A percentile compares a stretch with the other conserved stretches of the same genome.
phyloP scores from a whole-genome alignment of 1,284 basidiomycete genomes.

The Trametes hirsuta region DNA sequence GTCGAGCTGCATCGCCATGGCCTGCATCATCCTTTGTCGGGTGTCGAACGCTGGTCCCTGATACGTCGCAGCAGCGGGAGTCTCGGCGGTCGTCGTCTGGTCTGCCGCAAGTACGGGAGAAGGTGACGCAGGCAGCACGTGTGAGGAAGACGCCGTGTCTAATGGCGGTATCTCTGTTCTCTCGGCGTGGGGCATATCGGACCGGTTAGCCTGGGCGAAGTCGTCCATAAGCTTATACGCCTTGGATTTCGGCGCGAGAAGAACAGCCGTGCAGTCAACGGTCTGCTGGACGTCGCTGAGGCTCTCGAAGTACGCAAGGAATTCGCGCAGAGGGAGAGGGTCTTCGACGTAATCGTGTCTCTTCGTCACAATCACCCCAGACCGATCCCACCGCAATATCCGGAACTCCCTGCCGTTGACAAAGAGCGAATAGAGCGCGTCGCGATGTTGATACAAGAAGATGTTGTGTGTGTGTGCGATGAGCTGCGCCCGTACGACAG shows the following conservation, averaged over 20 bases:
- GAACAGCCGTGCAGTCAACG: constrained; percentile 10
- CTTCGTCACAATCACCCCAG: constrained; percentile 4
- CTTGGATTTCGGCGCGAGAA: not conserved
- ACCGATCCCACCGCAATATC: constrained; percentile 7
- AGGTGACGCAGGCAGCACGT: not conserved
- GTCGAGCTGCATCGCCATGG: not conserved
- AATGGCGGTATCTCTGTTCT: not conserved
- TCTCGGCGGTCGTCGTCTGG: no score
- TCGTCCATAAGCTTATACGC: constrained; percentile 12
- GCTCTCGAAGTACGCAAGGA: constrained; percentile 1
- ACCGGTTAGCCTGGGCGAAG: not conserved
- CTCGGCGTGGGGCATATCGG: constrained; percentile 1
- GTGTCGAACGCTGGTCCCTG: not conserved
- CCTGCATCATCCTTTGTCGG: no score
- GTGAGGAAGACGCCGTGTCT: not conserved
- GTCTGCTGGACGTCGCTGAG: not conserved
- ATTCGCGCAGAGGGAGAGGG: not conserved
- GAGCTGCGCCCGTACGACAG: not conserved
- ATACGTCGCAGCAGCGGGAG: no score
- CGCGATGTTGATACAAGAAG: not conserved
- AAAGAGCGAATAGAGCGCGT: not conserved
- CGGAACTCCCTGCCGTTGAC: constrained; percentile 4
- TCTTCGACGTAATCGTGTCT: constrained; percentile 7
- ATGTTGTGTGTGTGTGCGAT: not conserved
- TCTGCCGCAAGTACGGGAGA: no score